Base-by-base conservation (phyloP, 1,284 basidiomycete genomes). In the Papiliotrema fonsecae region DNA sequence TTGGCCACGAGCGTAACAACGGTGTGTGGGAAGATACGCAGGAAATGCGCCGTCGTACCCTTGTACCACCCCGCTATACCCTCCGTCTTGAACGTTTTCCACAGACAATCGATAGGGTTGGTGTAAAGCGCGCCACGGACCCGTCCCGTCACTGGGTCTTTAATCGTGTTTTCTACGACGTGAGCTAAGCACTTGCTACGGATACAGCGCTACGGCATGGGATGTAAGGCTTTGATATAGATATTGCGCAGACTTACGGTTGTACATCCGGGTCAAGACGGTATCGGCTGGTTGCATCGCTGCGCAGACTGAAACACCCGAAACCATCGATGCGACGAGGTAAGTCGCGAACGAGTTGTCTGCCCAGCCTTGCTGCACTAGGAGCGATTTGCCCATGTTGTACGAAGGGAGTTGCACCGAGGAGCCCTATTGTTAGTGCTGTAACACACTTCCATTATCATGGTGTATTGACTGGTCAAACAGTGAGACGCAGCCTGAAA, bases 81-180 rank as follows among this genome's bases (percentile, higher is more conserved):
- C 75, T 98, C 94, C 0, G 86, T 78, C 68, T 86, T 87, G 57
- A 89, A 81, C 0, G 93, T 98, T 77, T 97, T 94, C 87, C 88
- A 96, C 43, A 98, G 77, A 73, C 93, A 97, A 65, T 97, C 92
- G 61, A 97, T 83, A 2, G 93, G 93, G 68, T 88, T 93, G 69
- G 81, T 85, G 76, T 96, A 97, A 11, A 96, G 76, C 2, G 83
- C 76, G 5, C 92, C 91, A 50, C 83, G 78, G 35, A 82, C 74
- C 61, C 78, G 83, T 30, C 92, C 92, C 51, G 87, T 80, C 14
- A 66, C 56, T 2, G 86, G 82, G 45, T 84, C 79, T 35, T 75
- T 77, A 55, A 79, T 76, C 2, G 88, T 91, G 22, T 88, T 87
- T 78, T 94, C 68, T 71, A 53, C 5, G n/a, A n/a, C 28, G 42